Base-by-base conservation (phyloP, 2,329 filamentous ascomycete genomes). In the Didymella arachidicola region DNA sequence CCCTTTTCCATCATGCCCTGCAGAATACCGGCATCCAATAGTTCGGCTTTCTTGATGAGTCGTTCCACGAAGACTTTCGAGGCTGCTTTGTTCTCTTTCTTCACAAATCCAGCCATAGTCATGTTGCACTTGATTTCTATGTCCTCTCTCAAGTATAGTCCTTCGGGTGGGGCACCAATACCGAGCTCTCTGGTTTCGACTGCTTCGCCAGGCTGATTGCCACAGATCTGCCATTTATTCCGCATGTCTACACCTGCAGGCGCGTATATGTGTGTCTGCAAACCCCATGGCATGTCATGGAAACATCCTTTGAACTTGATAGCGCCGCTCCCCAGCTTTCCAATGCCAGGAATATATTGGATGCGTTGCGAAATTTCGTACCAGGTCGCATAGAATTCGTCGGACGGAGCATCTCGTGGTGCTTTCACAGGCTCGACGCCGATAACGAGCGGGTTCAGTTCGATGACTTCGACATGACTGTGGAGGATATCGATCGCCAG, bases 321-420 rank as follows among this genome's bases (percentile, higher is more conserved):
- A 70, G 86, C 85, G 71, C 86, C 84, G 3, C 86, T 85, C 25
- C 87, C 87, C 59, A 88, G 81, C 76, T 81, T 86, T 64, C 88
- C 88, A 54, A 89, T 78, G 32, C 88, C 88, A 0, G 88, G 88
- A 6, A 90, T 78, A 66, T 87, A 86, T 72, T 89, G 87, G 59
- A 91, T 87, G 68, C 87, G 84, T 80, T 91, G 84, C 57, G 79
- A 84, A 70, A 91, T 90, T 75, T 90, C 87, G 74, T 91, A 91
- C 88, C 88, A 91, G 29, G 88, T 89, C 62, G 86, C 86, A 77
- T 89, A 91, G 77, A 83, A 91, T 75, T 91, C 88, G 76, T 91
- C 88, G 64, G 86, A 79, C 55, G 86, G 83, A 63, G 88, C 87
- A 77, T 88, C 82, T 77, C 87, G 87, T 27, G 88, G 88, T 1